Base-by-base conservation (phyloP, 306 rosid genomes). In the Begonia masoniana region DNA sequence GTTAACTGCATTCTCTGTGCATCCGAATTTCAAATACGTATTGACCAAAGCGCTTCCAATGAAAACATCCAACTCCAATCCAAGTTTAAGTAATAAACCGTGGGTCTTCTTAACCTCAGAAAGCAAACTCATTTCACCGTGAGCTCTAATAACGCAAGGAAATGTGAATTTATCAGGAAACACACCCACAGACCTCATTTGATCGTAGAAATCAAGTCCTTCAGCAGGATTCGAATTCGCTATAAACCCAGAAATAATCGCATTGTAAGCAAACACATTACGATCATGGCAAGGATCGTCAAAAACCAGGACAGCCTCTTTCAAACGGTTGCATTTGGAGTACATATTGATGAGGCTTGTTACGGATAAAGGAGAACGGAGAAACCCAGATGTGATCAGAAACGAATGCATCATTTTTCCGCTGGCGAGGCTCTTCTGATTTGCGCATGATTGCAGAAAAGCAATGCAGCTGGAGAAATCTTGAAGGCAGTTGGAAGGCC, bases 281-380 rank as follows among this genome's bases (percentile, higher is more conserved):
- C 62, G 76, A 45, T 80, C 74, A 56, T 13, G 60, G 35, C 66
- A 59, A 0, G 72, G 71, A 60, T 43, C 63, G 61, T 70, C 55
- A 62, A 85, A 85, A 47, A 80, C 77, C 45, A 50, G 63, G 60
- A 82, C 15, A 10, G 95, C 83, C 12, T 80, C 58, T 16, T 60
- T 39, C 65, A 80, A 67, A 19, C 45, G 74, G 58, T 56, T 52
- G 66, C 97, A 82, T 69, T 87, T 87, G 68, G 95, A 72, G 69
- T 85, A 88, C 94, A 82, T 80, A 71, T 74, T 88, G 69, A 88
- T 78, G 47, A 85, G 84, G 74, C 92, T 81, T 5, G 95, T 88
- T 63, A 80, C 19, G 55, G 82, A 68, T 2, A 55, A 67, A 2
- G 89, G 87, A 50, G 78, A 82, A 50, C 50, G 35, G 59, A 71